These are phyloP conservation scores for Camellia sinensis DNA, from an alignment of 148 eudicot species.

Conservation along the genomic window DNA sequence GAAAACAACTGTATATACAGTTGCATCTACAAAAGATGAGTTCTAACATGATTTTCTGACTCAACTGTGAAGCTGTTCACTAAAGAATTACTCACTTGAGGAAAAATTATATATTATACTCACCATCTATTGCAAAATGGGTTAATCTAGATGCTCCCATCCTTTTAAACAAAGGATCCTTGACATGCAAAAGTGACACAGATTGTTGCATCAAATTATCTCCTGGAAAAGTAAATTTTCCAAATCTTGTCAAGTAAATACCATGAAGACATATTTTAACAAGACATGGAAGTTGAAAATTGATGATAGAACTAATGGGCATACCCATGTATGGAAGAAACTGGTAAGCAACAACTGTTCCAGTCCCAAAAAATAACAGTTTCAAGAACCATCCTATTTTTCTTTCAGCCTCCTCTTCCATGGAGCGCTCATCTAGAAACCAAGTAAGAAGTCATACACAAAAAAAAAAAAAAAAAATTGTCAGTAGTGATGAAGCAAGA, in stretches of 20 bases:
- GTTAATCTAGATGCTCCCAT: slow-evolving; percentile 97
- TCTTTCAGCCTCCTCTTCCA: slow-evolving; percentile 86
- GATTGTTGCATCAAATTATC: slow-evolving; percentile 88
- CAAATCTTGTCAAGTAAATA: slow-evolving; percentile 10
- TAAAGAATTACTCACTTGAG: not conserved
- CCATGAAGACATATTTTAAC: slow-evolving; percentile 4
- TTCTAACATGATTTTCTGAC: not conserved
- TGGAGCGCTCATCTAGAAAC: slow-evolving; percentile 49
- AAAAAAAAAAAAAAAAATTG: not conserved
- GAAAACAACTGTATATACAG: not conserved
- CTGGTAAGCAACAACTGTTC: slow-evolving; percentile 68
- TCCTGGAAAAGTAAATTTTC: slow-evolving; percentile 43
- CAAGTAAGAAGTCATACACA: not conserved
- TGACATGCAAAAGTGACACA: slow-evolving; percentile 78
- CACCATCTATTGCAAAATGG: slow-evolving; percentile 87
- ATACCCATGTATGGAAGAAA: slow-evolving; percentile 88
- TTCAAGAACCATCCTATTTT: slow-evolving; percentile 92
- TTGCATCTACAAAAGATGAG: not conserved
- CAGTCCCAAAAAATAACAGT: slow-evolving; percentile 84
- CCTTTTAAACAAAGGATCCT: slow-evolving; percentile 92
- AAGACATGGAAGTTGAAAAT: not conserved
- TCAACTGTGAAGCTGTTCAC: not conserved
- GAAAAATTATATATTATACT: slow-evolving; percentile 9
- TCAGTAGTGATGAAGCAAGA: not conserved
- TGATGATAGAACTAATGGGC: slow-evolving; percentile 7